A percentile compares a stretch with the other conserved stretches of the same genome.
phyloP scores from a whole-genome alignment of 2,329 filamentous ascomycete genomes.

The Ceratocystiopsis minuta region DNA sequence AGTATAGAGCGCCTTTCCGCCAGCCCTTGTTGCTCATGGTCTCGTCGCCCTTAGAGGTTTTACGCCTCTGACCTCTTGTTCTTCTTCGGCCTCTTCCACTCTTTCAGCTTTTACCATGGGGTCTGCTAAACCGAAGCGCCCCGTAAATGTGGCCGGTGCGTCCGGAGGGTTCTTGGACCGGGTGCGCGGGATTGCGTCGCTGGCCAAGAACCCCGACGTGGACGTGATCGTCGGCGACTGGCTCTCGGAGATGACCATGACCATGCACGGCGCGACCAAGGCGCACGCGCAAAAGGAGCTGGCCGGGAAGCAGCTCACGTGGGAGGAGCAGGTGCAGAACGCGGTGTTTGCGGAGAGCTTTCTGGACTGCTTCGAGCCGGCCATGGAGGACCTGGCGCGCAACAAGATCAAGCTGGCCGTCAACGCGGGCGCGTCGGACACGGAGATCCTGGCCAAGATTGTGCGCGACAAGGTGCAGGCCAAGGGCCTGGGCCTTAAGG shows the following conservation, averaged over 20 bases:
- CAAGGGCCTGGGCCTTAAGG: constrained; percentile 13
- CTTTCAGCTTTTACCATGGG: constrained; percentile 1
- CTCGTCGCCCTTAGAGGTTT: no score
- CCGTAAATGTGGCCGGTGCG: constrained; percentile 23
- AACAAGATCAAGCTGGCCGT: constrained; percentile 16
- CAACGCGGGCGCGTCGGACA: constrained; percentile 17
- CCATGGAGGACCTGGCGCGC: constrained; percentile 12
- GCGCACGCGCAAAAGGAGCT: constrained; percentile 9
- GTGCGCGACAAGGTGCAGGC: constrained; percentile 9
- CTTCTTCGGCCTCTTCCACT: background rate
- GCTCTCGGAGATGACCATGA: constrained; percentile 18
- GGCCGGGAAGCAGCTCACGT: constrained; percentile 7
- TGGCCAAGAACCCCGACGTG: constrained; percentile 20
- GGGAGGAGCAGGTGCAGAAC: constrained; percentile 9
- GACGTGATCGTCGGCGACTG: constrained; percentile 17
- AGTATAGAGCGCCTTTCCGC: no score
- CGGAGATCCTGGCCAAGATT: constrained; percentile 9
- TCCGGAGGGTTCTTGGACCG: constrained; percentile 26
- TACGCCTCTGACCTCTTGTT: background rate
- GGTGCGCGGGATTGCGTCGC: constrained; percentile 21
- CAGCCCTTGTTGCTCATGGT: no score
- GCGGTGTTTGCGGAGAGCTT: constrained; percentile 15
- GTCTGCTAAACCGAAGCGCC: constrained; percentile 12
- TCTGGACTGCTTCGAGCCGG: constrained; percentile 16
- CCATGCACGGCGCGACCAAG: constrained; percentile 14